phyloP scores from a whole-genome alignment of 2,329 filamentous ascomycete species.

The Fusarium proliferatum region DNA sequence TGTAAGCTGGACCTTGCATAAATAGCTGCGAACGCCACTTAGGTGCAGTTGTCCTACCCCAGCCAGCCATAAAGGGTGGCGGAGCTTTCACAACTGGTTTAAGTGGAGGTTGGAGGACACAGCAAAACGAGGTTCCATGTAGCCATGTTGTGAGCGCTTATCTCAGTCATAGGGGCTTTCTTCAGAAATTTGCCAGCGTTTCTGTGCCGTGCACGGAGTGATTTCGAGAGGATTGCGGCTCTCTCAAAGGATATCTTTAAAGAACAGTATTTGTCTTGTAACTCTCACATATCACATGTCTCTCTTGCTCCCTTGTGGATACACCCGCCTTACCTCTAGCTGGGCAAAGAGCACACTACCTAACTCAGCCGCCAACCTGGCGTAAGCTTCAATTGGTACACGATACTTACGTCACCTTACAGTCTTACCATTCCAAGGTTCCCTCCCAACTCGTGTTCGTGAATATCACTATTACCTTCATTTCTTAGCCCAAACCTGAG shows the following conservation, averaged over 20 bases:
- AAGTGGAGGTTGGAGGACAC: background rate
- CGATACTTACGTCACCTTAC: slow-evolving; percentile 22
- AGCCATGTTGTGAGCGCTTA: background rate
- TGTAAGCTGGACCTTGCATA: slow-evolving; percentile 25
- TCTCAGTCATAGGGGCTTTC: background rate
- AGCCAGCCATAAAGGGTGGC: slow-evolving; percentile 4
- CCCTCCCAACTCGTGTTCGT: slow-evolving; percentile 9
- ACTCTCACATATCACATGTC: slow-evolving; percentile 23
- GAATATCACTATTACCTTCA: slow-evolving; percentile 11
- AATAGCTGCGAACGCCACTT: slow-evolving; percentile 19
- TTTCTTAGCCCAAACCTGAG: slow-evolving; percentile 8
- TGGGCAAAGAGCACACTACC: background rate
- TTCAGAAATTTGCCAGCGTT: background rate
- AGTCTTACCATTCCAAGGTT: slow-evolving; percentile 29
- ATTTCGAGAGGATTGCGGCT: background rate
- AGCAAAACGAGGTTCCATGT: background rate
- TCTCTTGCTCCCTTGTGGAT: slow-evolving; percentile 1
- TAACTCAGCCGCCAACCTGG: slow-evolving; percentile 19
- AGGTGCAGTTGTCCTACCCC: slow-evolving; percentile 27
- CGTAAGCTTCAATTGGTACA: slow-evolving; percentile 5
- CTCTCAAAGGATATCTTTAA: background rate
- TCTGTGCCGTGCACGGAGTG: background rate
- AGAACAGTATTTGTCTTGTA: background rate
- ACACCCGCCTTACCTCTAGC: background rate
- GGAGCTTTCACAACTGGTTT: background rate